Evolutionary conservation across 768 basidiomycete species (phyloP).

Genomic region (Lepiota venenata): DNA sequence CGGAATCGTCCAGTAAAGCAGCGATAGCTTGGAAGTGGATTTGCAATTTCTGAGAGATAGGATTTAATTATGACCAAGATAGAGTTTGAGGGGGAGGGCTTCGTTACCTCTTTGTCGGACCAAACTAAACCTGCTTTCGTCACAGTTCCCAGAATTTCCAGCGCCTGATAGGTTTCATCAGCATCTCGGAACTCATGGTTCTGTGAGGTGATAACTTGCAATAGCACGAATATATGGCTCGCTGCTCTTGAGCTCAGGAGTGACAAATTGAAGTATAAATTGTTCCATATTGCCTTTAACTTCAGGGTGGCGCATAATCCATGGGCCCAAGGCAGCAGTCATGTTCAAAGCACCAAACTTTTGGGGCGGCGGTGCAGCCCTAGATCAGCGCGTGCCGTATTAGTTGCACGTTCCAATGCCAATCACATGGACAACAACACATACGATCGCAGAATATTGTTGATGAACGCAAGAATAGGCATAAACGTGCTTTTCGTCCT

Average conservation of each 20-base stretch:
- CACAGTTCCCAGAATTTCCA: slow-evolving; percentile 75
- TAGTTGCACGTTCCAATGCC: background rate
- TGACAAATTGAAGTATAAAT: slow-evolving; percentile 71
- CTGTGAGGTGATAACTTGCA: slow-evolving; percentile 41
- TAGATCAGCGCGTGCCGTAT: slow-evolving; percentile 10
- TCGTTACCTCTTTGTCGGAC: slow-evolving; percentile 56
- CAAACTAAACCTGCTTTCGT: slow-evolving; percentile 68
- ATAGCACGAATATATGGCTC: slow-evolving; percentile 78
- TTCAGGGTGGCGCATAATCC: slow-evolving; percentile 83
- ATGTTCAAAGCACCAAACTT: slow-evolving; percentile 86
- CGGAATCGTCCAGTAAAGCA: slow-evolving; percentile 68
- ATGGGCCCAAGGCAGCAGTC: slow-evolving; percentile 68
- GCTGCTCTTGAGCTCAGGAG: slow-evolving; percentile 62
- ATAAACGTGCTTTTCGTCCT: slow-evolving; percentile 81
- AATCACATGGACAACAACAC: slow-evolving; percentile 22
- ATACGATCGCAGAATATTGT: slow-evolving; percentile 65
- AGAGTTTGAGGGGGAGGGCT: background rate
- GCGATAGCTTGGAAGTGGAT: slow-evolving; percentile 64
- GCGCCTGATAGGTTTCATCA: slow-evolving; percentile 47
- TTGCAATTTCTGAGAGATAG: slow-evolving; percentile 48
- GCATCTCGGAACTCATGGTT: slow-evolving; percentile 2
- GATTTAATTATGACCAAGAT: background rate
- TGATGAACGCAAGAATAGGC: slow-evolving; percentile 76
- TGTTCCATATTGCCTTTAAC: slow-evolving; percentile 75
- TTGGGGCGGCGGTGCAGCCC: slow-evolving; percentile 52